phyloP scores from a whole-genome alignment of 257 asterid genomes.

The Prunella vulgaris region DNA sequence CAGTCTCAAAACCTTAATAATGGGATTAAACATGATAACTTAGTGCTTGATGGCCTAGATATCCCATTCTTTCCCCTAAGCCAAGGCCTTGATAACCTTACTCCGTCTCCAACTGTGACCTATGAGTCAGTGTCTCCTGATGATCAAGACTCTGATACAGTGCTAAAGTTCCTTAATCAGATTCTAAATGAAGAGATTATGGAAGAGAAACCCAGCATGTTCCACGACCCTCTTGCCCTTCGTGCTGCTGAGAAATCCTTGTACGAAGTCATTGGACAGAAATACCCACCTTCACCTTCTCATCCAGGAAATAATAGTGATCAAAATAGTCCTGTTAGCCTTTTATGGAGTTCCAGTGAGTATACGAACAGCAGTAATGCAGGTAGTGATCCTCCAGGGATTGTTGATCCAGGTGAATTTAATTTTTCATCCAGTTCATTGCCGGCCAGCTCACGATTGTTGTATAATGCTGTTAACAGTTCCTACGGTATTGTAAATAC shows the following conservation, averaged over 20 bases:
- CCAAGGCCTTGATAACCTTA: slow-evolving; percentile 32
- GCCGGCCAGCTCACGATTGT: slow-evolving; percentile 30
- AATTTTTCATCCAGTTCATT: slow-evolving; percentile 34
- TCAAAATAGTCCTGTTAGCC: slow-evolving; percentile 64
- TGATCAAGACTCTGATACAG: slow-evolving; percentile 78
- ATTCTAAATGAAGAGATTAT: slow-evolving; percentile 81
- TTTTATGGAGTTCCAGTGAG: slow-evolving; percentile 46
- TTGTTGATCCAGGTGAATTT: slow-evolving; percentile 49
- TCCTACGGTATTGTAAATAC: slow-evolving; percentile 24
- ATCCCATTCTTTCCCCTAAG: slow-evolving; percentile 33
- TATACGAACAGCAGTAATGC: slow-evolving; percentile 44
- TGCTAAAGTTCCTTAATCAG: slow-evolving; percentile 77
- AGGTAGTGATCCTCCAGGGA: slow-evolving; percentile 46
- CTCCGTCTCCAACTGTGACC: slow-evolving; percentile 45
- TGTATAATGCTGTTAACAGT: slow-evolving; percentile 24
- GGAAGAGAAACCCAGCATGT: slow-evolving; percentile 90
- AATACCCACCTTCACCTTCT: slow-evolving; percentile 53
- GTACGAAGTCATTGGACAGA: slow-evolving; percentile 73
- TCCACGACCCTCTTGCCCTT: slow-evolving; percentile 84
- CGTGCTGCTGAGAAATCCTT: slow-evolving; percentile 81
- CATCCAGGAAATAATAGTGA: slow-evolving; percentile 21
- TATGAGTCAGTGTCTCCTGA: slow-evolving; percentile 74
- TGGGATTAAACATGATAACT: slow-evolving; percentile 33
- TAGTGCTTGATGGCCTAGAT: slow-evolving; percentile 42
- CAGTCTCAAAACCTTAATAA: slow-evolving; percentile 36